Base-by-base conservation (phyloP, 768 basidiomycete species). In the Ephemerocybe angulata region DNA sequence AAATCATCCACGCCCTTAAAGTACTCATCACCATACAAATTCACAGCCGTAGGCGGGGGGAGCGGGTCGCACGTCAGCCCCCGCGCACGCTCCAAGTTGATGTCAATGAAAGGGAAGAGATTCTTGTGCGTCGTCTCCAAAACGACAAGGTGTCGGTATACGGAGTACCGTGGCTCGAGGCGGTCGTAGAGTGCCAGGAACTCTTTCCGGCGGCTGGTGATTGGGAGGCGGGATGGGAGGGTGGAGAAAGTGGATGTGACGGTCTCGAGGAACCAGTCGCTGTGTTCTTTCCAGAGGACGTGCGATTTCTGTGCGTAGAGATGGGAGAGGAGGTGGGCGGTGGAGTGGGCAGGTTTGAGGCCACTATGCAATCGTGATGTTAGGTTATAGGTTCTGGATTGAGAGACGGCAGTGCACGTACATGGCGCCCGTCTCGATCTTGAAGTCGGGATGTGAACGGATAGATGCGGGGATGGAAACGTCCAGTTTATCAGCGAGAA, bases 401-500 rank as follows among this genome's bases (percentile, higher is more conserved):
- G 30, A 30, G n/a, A 6, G 54, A 25, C n/a, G 47, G 50, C 19
- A 17, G 1, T 17, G 54, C 21, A 63, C 81, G n/a, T 58, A 90
- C 89, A 69, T 75, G 21, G 77, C 78, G 40, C 87, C 88, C 0
- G 85, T 85, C 54, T 85, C 75, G 22, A 95, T 84, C 58, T 81
- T 78, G 64, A 93, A 88, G 21, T 84, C 81, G 3, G 72, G 73
- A 63, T 88, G 83, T 0, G 74, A 67, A 13, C 88, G 73, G 11
- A 91, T 75, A 2, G 80, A 71, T 1, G 71, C 67, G 3, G 89
- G 76, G 1, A 96, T 69, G 4, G 74, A 65, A 3, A 87, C 80
- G 17, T 94, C 93, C 7, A 89, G 78, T 66, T 93, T 94, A 66
- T 96, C 92, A 2, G 91, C 90, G 1, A 98, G 71, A 4, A 95